These are phyloP conservation scores for Metschnikowia henanensis DNA, from an alignment of 805 yeast species.

Conservation along the genomic window DNA sequence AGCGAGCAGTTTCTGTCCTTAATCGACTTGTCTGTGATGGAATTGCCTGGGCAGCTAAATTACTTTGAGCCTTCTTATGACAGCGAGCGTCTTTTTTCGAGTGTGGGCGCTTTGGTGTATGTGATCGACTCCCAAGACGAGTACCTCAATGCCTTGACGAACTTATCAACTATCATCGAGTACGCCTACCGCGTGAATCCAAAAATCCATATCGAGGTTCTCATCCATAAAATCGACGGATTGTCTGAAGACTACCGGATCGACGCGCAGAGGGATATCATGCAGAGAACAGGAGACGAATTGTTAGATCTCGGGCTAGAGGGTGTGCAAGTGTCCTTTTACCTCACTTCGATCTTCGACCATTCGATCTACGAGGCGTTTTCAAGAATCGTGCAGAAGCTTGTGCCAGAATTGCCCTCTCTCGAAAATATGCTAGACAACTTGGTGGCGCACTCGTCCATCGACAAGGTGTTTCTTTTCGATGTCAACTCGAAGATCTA, in stretches of 20 bases:
- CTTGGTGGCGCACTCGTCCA: conserved; percentile 82
- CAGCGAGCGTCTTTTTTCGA: conserved; percentile 70
- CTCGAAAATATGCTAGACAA: conserved; percentile 88
- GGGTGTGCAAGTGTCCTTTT: conserved; percentile 88
- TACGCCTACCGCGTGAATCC: conserved; percentile 87
- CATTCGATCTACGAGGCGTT: conserved; percentile 96
- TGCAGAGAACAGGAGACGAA: conserved; percentile 95
- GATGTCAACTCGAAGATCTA: conserved; percentile 92
- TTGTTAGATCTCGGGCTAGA: conserved; percentile 85
- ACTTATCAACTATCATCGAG: conserved; percentile 83
- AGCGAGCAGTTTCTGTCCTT: conserved; percentile 80
- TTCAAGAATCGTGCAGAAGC: conserved; percentile 87
- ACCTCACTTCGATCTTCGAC: conserved; percentile 91
- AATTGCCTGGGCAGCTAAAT: conserved; percentile 91
- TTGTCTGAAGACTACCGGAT: conserved; percentile 88
- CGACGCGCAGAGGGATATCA: conserved; percentile 95
- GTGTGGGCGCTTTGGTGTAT: conserved; percentile 88
- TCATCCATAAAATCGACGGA: conserved; percentile 96
- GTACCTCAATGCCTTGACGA: conserved; percentile 86
- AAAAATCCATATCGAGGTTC: conserved; percentile 81
- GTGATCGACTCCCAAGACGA: conserved; percentile 97
- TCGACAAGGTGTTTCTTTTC: conserved; percentile 90
- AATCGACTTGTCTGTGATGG: conserved; percentile 87
- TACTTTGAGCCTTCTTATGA: conserved; percentile 85
- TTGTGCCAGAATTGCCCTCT: conserved; percentile 84